Evolutionary conservation across 129 eudicot genomes (phyloP).

Genomic region (Arctium lappa): DNA sequence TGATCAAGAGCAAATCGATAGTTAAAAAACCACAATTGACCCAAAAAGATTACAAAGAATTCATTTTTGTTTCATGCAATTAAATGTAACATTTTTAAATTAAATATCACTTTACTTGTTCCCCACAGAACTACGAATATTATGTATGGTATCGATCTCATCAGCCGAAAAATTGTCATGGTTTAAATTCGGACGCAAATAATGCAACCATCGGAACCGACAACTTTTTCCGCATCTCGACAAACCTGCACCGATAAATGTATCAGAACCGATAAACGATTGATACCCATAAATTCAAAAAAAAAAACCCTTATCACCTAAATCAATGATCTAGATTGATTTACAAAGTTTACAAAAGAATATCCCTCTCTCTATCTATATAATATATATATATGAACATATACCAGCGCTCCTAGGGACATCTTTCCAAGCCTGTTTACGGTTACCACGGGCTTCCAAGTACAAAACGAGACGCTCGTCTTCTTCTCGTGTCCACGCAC

Average conservation of each 20-base stretch:
- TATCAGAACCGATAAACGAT: not conserved
- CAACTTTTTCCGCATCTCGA: constrained; percentile 7
- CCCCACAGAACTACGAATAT: not conserved
- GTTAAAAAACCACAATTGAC: not conserved
- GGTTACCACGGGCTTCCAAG: not conserved
- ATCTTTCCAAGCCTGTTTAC: not conserved
- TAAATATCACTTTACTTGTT: constrained; percentile 1
- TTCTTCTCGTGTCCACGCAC: constrained; percentile 2
- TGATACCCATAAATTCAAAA: not conserved
- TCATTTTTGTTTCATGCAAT: not conserved
- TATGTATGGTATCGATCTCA: not conserved
- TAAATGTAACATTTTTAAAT: not conserved
- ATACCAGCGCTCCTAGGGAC: constrained; percentile 1
- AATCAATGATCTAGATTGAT: not conserved
- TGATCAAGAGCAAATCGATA: not conserved
- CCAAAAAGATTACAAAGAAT: not conserved
- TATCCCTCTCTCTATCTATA: too few species aligned
- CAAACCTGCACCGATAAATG: not conserved
- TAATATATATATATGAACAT: too few species aligned
- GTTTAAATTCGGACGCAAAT: not conserved
- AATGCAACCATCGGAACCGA: constrained; percentile 10
- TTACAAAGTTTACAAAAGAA: too few species aligned
- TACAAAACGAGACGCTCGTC: not conserved
- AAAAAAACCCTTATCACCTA: not conserved
- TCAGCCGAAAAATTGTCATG: not conserved